Evolutionary conservation across 306 rosid genomes (phyloP).

Genomic region (Quercus cerris): DNA sequence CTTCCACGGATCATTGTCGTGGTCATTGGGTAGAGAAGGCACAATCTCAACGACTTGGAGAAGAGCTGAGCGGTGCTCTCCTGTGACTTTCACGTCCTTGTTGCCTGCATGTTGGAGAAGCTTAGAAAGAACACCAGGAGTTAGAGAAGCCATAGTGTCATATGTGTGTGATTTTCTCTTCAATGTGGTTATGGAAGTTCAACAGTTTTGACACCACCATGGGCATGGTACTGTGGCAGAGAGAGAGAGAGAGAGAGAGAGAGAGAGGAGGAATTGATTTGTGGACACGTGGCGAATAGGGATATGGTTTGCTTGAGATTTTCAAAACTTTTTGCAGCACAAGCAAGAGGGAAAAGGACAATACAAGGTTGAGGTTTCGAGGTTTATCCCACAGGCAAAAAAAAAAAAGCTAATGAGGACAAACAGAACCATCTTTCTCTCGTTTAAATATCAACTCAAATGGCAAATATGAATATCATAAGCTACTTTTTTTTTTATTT

Average conservation of each 20-base stretch:
- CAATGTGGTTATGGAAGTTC: not conserved
- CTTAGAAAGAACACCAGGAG: constrained; percentile 70
- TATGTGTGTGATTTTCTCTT: not conserved
- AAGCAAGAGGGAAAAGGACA: constrained; percentile 7
- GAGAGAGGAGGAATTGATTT: constrained; percentile 29
- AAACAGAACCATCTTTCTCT: no score
- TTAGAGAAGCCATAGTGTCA: constrained; percentile 61
- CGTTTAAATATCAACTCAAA: no score
- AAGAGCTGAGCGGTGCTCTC: constrained; percentile 63
- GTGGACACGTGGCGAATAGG: constrained; percentile 39
- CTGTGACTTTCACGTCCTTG: constrained; percentile 40
- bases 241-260: not conserved
- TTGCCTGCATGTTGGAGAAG: constrained; percentile 54
- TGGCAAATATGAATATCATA: no score
- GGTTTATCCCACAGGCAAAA: no score
- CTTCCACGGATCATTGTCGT: constrained; percentile 45
- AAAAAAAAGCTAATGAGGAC: no score
- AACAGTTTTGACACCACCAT: not conserved
- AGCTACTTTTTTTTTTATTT: no score
- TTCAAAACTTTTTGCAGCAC: not conserved
- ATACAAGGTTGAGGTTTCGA: constrained; percentile 16
- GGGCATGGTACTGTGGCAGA: not conserved
- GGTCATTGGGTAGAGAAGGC: constrained; percentile 31
- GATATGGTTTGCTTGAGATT: constrained; percentile 25
- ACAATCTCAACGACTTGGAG: constrained; percentile 69